Base-by-base conservation (phyloP, 176 grass and related monocot genomes). In the Oryza nivara region DNA sequence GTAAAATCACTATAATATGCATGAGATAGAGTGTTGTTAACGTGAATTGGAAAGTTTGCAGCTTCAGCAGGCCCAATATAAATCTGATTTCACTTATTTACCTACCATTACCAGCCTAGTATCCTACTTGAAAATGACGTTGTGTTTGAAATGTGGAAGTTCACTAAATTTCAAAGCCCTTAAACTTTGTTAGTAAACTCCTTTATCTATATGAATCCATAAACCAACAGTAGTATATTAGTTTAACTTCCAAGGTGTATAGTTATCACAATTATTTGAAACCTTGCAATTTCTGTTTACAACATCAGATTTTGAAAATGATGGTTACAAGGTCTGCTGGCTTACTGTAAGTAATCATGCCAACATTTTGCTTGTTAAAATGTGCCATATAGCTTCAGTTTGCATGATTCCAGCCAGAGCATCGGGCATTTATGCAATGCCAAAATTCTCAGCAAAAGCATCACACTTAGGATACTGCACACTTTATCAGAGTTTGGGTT, bases 231-330 rank as follows among this genome's bases (percentile, higher is more conserved):
- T 76, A 46, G 52, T 47, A 68, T 46, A 70, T 70, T 41, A 75
- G 71, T n/a, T 72, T 54, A 72, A 28, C 44, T 54, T 81, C 48
- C 56, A 80, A 35, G 17, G 47, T 86, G 44, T 41, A 30, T n/a
- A 86, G 64, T 67, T 52, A 89, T 60, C 46, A 74, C 17, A 46
- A 46, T 68, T 26, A 40, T 80, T 80, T 69, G 32, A 70, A 54
- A 16, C 30, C 66, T 58, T 8, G 54, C 47, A 17, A 20, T 38
- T 70, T 45, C 16, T 25, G 64, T 34, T 63, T 32, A 69, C 19
- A 68, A 49, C n/a, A 38, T 35, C 49, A 70, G 45, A 75, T 68
- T 58, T 73, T 32, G 14, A 73, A 82, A 69, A 52, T 23, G 65
- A 11, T 65, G 17, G n/a, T 83, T 16, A 43, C 46, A 86, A 6